Conservation (phyloP, 2,329 filamentous ascomycete genomes). For the Hypoxylon sp. region DNA sequence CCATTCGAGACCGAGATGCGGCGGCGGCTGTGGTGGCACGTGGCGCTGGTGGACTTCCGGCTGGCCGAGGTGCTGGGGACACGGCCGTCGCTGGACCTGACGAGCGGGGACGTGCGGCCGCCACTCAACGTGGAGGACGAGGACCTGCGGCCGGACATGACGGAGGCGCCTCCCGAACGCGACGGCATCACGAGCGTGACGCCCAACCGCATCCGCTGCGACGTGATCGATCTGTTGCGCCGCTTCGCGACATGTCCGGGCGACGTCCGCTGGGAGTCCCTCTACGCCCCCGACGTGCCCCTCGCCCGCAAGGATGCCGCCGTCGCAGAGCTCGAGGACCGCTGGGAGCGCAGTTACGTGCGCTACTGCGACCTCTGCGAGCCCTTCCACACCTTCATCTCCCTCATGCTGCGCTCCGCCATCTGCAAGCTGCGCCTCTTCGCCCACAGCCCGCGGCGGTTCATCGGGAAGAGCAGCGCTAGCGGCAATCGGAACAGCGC, state of each 20-base stretch:
- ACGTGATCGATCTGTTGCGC: slow-evolving; percentile 51
- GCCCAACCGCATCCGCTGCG: slow-evolving; percentile 50
- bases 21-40: slow-evolving; percentile 60
- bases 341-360: slow-evolving; percentile 48
- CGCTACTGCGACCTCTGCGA: slow-evolving; percentile 47
- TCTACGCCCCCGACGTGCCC: slow-evolving; percentile 17
- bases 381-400: slow-evolving; percentile 31
- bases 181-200: slow-evolving; percentile 57
- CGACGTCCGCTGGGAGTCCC: slow-evolving; percentile 26
- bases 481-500: too few species aligned
- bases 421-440: slow-evolving; percentile 38
- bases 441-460: slow-evolving; percentile 33
- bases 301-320: slow-evolving; percentile 33
- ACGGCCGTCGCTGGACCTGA: slow-evolving; percentile 41
- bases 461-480: too few species aligned
- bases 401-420: slow-evolving; percentile 25
- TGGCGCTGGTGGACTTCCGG: slow-evolving; percentile 56
- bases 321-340: slow-evolving; percentile 47
- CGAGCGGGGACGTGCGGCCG: slow-evolving; percentile 7
- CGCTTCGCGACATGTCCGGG: slow-evolving; percentile 46
- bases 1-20: slow-evolving; percentile 61
- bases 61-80: slow-evolving; percentile 59
- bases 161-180: slow-evolving; percentile 51
- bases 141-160: slow-evolving; percentile 56
- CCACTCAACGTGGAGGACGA: slow-evolving; percentile 62